Percentiles rank a stretch among this genome's conserved stretches.
These are phyloP conservation scores for Sporothrix brasiliensis DNA, from an alignment of 2,329 filamentous ascomycete species.

Conservation along the genomic window DNA sequence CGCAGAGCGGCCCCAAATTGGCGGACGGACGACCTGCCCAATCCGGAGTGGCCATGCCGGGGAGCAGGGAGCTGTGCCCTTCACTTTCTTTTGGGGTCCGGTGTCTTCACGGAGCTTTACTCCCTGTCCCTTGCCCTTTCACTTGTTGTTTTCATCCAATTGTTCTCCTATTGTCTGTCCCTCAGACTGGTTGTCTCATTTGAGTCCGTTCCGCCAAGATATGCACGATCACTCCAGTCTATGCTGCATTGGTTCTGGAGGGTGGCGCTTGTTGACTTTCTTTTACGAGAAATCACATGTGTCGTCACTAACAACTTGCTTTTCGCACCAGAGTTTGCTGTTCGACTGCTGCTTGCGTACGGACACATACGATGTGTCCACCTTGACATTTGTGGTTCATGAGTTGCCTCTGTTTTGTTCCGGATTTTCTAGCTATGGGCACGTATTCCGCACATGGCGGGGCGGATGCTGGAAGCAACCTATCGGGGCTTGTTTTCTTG, in stretches of 20 bases:
- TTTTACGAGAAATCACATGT: constrained; percentile 19
- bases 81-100: not conserved
- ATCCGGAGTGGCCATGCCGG: constrained; percentile 6
- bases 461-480: not conserved
- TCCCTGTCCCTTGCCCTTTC: too few species aligned
- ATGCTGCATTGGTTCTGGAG: constrained; percentile 2
- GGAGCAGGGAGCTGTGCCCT: not conserved
- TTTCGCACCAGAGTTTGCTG: not conserved
- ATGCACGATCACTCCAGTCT: not conserved
- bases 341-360: not conserved
- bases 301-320: not conserved
- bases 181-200: not conserved
- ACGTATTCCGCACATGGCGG: not conserved
- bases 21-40: constrained; percentile 25
- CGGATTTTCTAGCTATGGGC: not conserved
- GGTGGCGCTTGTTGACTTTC: constrained; percentile 9
- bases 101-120: too few species aligned
- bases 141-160: not conserved
- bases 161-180: not conserved
- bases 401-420: not conserved
- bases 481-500: too few species aligned
- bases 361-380: not conserved
- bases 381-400: not conserved
- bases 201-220: not conserved
- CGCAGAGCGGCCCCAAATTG: constrained; percentile 12